These are phyloP conservation scores for Coprinopsis sp. DNA, from an alignment of 768 basidiomycete genomes.

Conservation along the genomic window DNA sequence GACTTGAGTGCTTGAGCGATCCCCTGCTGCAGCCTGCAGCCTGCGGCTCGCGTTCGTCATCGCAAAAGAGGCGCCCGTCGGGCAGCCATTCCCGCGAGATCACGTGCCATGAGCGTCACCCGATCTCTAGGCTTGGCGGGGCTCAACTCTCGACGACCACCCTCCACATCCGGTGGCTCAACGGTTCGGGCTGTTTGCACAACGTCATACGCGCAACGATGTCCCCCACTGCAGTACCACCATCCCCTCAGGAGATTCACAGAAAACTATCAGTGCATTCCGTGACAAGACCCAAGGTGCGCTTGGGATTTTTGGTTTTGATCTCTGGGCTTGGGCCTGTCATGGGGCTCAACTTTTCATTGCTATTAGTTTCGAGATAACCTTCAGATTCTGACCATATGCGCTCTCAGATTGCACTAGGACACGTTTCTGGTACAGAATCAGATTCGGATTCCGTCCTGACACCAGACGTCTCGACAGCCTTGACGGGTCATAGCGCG, in stretches of 20 bases:
- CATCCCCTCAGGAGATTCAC: conserved; percentile 81
- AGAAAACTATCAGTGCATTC: conserved; percentile 80
- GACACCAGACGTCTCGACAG: conserved; percentile 45
- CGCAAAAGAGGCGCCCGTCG: too few species aligned
- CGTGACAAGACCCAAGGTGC: conserved; percentile 47
- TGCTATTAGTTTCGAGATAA: neutral
- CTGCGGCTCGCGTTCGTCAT: too few species aligned
- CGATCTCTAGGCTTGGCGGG: too few species aligned
- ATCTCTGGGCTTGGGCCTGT: conserved; percentile 7
- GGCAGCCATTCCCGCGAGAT: too few species aligned
- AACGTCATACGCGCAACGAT: conserved; percentile 19
- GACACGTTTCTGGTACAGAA: conserved; percentile 65
- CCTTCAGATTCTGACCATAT: too few species aligned
- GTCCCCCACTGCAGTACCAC: conserved; percentile 53
- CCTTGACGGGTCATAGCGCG: conserved; percentile 31
- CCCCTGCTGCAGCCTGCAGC: too few species aligned
- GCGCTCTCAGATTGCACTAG: too few species aligned
- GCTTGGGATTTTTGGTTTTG: neutral
- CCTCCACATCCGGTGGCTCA: too few species aligned
- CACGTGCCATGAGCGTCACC: too few species aligned
- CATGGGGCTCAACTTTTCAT: neutral
- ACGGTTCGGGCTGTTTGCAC: too few species aligned
- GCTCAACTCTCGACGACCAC: neutral
- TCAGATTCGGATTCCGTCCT: conserved; percentile 80
- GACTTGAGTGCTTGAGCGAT: too few species aligned